Evolutionary conservation across 1,139 yeast species (phyloP).

Genomic region (Candida sanyaensis): DNA sequence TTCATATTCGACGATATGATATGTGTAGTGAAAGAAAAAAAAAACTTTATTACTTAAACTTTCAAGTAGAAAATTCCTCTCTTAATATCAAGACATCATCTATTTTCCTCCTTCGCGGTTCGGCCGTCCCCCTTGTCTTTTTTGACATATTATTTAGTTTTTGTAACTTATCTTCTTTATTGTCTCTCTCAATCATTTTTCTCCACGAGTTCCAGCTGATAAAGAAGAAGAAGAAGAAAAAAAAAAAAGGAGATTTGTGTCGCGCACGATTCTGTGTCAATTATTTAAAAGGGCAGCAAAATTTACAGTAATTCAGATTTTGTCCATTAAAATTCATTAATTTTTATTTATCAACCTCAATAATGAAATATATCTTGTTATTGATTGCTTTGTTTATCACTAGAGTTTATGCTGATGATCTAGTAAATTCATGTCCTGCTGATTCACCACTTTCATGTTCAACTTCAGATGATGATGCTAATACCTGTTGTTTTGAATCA

Average conservation of each 20-base stretch:
- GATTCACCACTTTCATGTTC: slow-evolving; percentile 69
- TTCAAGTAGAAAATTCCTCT: too few relatives aligned
- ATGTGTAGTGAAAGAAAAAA: too few relatives aligned
- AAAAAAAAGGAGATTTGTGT: too few relatives aligned
- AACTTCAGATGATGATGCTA: slow-evolving; percentile 29
- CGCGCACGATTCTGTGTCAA: background rate
- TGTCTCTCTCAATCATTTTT: too few relatives aligned
- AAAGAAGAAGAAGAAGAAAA: background rate
- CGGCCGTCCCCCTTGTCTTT: too few relatives aligned
- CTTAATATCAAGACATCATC: too few relatives aligned
- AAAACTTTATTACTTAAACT: too few relatives aligned
- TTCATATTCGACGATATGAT: too few relatives aligned
- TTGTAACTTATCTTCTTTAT: background rate
- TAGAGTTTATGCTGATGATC: slow-evolving; percentile 5
- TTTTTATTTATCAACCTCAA: background rate
- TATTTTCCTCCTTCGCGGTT: too few relatives aligned
- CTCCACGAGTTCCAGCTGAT: background rate
- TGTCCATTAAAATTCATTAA: too few relatives aligned
- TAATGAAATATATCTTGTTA: slow-evolving; percentile 7
- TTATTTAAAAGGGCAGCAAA: too few relatives aligned
- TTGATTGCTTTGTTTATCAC: slow-evolving; percentile 7
- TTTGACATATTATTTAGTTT: background rate
- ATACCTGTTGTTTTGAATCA: slow-evolving; percentile 77
- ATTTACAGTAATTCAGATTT: too few relatives aligned
- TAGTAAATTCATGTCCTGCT: slow-evolving; percentile 51